phyloP scores from a whole-genome alignment of 768 basidiomycete species.

The Mycena floridula region DNA sequence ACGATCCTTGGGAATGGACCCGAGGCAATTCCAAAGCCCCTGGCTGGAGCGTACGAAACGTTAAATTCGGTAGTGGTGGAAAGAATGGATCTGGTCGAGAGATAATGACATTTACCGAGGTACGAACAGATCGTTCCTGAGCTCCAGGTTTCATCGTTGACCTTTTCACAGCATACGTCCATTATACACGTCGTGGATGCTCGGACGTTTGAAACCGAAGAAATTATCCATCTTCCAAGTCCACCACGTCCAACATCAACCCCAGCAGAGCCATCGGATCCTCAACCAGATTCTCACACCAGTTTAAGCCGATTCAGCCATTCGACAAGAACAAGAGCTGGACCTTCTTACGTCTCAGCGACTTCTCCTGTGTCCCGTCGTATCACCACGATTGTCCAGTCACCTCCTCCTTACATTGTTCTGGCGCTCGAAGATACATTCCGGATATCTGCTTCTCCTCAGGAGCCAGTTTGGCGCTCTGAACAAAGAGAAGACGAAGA shows the following conservation, averaged over 20 bases:
- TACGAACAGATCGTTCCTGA: slow-evolving; percentile 24
- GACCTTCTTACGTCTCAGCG: slow-evolving; percentile 8
- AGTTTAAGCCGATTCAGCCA: not conserved
- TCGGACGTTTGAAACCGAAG: slow-evolving; percentile 74
- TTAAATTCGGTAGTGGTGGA: slow-evolving; percentile 76
- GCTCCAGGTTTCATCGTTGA: not conserved
- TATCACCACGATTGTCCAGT: no score
- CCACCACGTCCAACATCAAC: not conserved
- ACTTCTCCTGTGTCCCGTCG: slow-evolving; percentile 1
- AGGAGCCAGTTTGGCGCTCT: slow-evolving; percentile 10
- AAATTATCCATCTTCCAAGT: slow-evolving; percentile 41
- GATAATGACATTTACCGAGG: slow-evolving; percentile 88
- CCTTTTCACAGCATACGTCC: slow-evolving; percentile 59
- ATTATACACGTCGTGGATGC: slow-evolving; percentile 83
- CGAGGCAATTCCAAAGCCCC: slow-evolving; percentile 52
- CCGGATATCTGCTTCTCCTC: slow-evolving; percentile 33
- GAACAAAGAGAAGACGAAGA: slow-evolving; percentile 28
- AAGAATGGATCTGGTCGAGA: slow-evolving; percentile 51
- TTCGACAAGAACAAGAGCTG: not conserved
- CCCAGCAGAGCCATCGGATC: slow-evolving; percentile 6
- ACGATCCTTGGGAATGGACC: slow-evolving; percentile 68
- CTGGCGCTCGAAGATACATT: slow-evolving; percentile 55
- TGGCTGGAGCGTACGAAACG: slow-evolving; percentile 78
- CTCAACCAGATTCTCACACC: slow-evolving; percentile 5
- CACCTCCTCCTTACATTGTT: slow-evolving; percentile 27